phyloP scores from a whole-genome alignment of 176 grass and related monocot genomes.

The Cenchrus fungigraminus region DNA sequence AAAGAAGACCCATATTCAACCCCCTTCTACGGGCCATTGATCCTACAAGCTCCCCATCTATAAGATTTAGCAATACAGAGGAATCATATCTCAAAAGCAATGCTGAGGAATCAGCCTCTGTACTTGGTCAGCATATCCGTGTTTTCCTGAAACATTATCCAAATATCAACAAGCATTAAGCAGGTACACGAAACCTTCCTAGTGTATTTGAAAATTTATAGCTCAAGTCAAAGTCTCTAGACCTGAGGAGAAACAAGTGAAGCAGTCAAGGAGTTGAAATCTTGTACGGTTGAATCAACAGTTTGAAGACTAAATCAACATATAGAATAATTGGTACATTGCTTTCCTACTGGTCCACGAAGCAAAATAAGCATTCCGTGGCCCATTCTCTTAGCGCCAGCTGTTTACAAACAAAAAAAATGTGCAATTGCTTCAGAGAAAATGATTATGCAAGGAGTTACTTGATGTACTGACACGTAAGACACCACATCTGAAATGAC shows the following conservation, averaged over 20 bases:
- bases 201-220: conserved; percentile 17
- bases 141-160: conserved; percentile 40
- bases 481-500: background rate
- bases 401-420: background rate
- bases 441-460: background rate
- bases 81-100: too few relatives aligned
- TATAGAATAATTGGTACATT: background rate
- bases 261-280: conserved; percentile 31
- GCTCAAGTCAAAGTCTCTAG: conserved; percentile 33
- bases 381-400: conserved; percentile 13
- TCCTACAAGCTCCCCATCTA: too few relatives aligned
- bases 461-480: background rate
- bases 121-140: conserved; percentile 38
- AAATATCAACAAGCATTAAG: conserved; percentile 6
- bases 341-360: background rate
- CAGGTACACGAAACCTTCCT: conserved; percentile 32
- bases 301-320: background rate
- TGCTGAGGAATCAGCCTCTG: too few relatives aligned
- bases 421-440: background rate
- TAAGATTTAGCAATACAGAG: too few relatives aligned
- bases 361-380: conserved; percentile 9
- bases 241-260: conserved; percentile 37
- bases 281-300: conserved; percentile 16
- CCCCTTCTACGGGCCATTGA: too few relatives aligned
- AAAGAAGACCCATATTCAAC: too few relatives aligned